A percentile compares a stretch with the other conserved stretches of the same genome.
Conservation (phyloP, 2,329 filamentous ascomycete species). For the Magnaporthales sp. region DNA sequence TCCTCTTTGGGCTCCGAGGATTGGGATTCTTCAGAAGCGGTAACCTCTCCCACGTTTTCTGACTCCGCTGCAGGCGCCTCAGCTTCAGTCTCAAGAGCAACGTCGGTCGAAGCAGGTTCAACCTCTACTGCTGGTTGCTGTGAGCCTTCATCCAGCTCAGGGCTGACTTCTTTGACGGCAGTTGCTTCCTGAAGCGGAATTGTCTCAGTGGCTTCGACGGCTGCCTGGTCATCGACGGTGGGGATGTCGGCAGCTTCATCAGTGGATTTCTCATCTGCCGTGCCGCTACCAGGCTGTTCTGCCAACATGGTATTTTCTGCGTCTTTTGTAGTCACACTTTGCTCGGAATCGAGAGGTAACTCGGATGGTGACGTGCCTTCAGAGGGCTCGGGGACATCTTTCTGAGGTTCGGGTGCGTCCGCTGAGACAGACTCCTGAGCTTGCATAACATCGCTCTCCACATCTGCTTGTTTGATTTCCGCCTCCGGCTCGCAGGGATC, state of each 20-base stretch:
- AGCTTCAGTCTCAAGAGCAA: background rate
- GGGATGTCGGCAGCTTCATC: background rate
- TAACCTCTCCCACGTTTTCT: conserved; percentile 6
- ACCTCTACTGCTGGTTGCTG: background rate
- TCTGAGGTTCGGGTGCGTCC: background rate
- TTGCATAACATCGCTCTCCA: background rate
- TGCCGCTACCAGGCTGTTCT: background rate
- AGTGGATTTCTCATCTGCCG: background rate
- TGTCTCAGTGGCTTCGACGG: background rate
- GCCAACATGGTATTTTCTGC: background rate
- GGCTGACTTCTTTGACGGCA: conserved; percentile 8
- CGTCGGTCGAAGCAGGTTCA: background rate
- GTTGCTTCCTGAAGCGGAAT: conserved; percentile 7
- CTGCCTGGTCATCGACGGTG: background rate
- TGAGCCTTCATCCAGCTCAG: background rate
- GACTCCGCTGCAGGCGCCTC: conserved; percentile 5
- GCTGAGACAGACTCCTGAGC: background rate
- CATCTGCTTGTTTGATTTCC: conserved; percentile 1
- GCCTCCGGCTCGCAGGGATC: conserved; percentile 5
- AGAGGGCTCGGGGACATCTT: background rate
- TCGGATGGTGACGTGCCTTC: background rate
- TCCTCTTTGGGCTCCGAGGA: conserved; percentile 4
- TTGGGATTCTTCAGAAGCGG: conserved; percentile 9
- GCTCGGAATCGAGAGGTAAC: background rate
- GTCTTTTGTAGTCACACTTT: background rate